Base-by-base conservation (phyloP, 2,329 filamentous ascomycete genomes). In the Neocucurbitaria cava region DNA sequence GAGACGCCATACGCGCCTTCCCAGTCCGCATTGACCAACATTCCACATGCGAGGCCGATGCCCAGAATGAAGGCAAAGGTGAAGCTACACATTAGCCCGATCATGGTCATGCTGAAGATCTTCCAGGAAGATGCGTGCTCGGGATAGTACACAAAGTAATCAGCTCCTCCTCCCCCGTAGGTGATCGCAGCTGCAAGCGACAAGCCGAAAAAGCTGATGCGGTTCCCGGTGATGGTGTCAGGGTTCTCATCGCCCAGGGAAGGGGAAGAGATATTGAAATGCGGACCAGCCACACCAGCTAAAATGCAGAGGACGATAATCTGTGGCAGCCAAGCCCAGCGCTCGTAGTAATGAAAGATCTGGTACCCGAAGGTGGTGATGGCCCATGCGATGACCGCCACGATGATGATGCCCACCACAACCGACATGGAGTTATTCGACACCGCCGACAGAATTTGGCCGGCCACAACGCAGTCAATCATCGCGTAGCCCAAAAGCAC, bases 141-240 rank as follows among this genome's bases (percentile, higher is more conserved):
- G 0, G 85, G 82, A 68, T 85, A 88, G 72, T 89, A 90, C 49
- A 89, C 86, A 61, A 89, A 88, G 68, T 86, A 89, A 69, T 90
- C 87, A 0, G 85, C 85, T n/a, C 83, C 85, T 1, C 82, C 81
- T 4, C 85, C 83, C 1, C 83, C 78, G 69, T 88, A 90, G 1
- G 86, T 87, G 48, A 89, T 83, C 7, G 85, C 85, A 1, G 84
- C 83, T 20, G 87, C 86, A 11, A 89, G 78, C 60, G 85, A 89
- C 42, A 91, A 78, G 10, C 85, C 88, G 72, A 92, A 89, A 73
- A 90, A 92, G 4, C 86, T 88, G 28, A 91, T 76, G 2, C 84
- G 77, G 56, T 85, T 84, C 20, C 84, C 87, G 13, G 78, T 75
- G 7, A 87, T 65, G 2, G 83, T 85, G n/a, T 56, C 49, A 7